Evolutionary conservation across 495 filamentous ascomycete genomes (phyloP), one percentile per base, ranked within the genome.

Genomic region (Annulohypoxylon nitens): DNA sequence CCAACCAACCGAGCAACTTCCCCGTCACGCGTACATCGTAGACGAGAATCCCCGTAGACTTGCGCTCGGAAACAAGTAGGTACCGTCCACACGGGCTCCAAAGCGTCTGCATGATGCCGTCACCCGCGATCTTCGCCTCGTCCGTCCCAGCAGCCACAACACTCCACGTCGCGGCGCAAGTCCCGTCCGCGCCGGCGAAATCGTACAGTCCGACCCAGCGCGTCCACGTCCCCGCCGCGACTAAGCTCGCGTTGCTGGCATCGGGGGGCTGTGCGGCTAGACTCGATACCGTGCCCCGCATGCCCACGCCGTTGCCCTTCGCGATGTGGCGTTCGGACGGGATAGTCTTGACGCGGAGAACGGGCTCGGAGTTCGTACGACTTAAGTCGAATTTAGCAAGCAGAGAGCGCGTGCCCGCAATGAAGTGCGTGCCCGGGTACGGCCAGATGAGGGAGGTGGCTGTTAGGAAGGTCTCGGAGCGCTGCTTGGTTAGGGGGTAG

Each of bases 11-110:
- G 6, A 99, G 82, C 73, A 91, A 79, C 73, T 88, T 85, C 0
- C 91, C 87, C 7, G 88, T 88, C 4, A 91, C 91, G 12, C 97
- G 86, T 30, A 98, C 84, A 81, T 99, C 96, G 81, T 94, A 98
- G 2, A 97, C 86, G 58, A 93, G 78, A 9, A 97, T 78, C 5
- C 90, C 91, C 43, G 87, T 84, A 58, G 93, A 91, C 73, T 88
- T 89, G 37, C 97, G 87, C 84, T 98, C 97, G n/a, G 90, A 92
- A 14, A 97, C 88, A 74, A 93, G 90, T 36, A 99, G 81, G 81
- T 97, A 98, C 67, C 89, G 83, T n/a, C 93, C 95, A 82, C 93
- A 95, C 0, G 89, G 87, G 72, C 92, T 95, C 95, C 93, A 97
- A 2, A 85, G 57, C 11, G 93, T 83, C 73, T 96, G 91, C 33